Base-by-base conservation (phyloP, 139 green algal genomes). In the Chlamydomonas sp. region DNA sequence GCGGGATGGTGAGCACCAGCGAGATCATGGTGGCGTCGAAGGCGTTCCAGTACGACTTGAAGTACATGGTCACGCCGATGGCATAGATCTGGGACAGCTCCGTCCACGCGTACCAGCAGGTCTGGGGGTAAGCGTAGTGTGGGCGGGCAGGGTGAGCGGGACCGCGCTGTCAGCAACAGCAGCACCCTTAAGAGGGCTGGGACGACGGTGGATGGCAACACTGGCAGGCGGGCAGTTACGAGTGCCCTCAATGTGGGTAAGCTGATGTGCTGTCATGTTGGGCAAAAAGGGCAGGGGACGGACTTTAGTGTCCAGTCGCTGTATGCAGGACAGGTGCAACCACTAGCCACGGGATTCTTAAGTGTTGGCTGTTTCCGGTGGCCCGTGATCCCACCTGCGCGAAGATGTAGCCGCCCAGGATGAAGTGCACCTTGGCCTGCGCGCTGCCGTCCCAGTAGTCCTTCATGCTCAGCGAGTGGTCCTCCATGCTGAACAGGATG, bases 1-100 rank as follows among this genome's bases (percentile, higher is more conserved):
- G 78, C 61, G 80, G 17, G 75, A 90, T 90, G 63, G 86, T 20
- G 15, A 93, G 80, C 80, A 90, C 88, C n/a, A 93, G 85, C 14
- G 17, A n/a, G 77, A 90, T 88, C 63, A 85, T 85, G 15, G 69
- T 15, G 63, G 82, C 60, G 81, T 91, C 90, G 16, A 93, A 78
- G 0, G 66, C 18, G 85, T 93, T 93, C 85, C 88, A 91, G 62
- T 79, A 87, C 12, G 63, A 82, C 58, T 74, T 78, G 77, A 91
- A 71, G 80, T 91, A 93, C 57, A 87, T 73, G 57, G 49, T 49
- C 60, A 91, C 14, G 12, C 88, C 85, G 59, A 90, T 90, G 63
- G 85, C 90, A n/a, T 79, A 84, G 62, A 93, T 80, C 78, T 93
- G 90, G 16, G n/a, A 63, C 63, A 90, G 84, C 90, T 93, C 90